Base-by-base conservation (phyloP, 352 stramenopile species). In the Pythium brachiatum region DNA sequence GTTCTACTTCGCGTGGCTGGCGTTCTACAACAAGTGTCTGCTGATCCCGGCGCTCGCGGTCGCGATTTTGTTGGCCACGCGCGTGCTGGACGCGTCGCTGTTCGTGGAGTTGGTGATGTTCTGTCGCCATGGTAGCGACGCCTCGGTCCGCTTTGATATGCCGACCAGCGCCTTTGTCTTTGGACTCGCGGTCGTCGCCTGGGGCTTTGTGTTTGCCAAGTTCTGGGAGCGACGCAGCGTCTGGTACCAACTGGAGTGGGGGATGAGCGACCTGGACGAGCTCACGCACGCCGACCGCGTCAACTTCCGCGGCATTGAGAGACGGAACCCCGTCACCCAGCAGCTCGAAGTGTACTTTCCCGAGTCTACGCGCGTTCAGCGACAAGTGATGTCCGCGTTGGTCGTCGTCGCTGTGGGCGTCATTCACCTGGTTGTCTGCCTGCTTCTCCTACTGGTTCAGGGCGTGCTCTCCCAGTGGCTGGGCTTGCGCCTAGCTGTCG, bases 1-100 rank as follows among this genome's bases (percentile, higher is more conserved):
- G 21, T 97, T 96, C 52, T 97, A 97, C 78, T 97, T 97, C 73
- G 90, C 90, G 16, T 97, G 88, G 79, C 59, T 95, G 23, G 73
- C 74, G 3, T 86, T 88, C 38, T 97, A 96, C 73, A 88, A 73
- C 2, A 78, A 86, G 58, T 81, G 86, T 64, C 69, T 96, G 15
- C n/a, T 81, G 0, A 9, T 80, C 0, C 84, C 89, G 21, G 74
- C 74, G 7, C 4, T 87, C 27, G 62, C 64, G 13, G 74, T 72
- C 2, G 41, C 75, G 7, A 31, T 64, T 15, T 51, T 90, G 20
- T 60, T 79, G 20, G 39, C 38, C 7, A 60, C 61, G 8, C 46
- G 46, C 8, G 50, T 43, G 8, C 32, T 68, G 12, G 46, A 68
- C 29, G 26, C 20, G 18, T 13, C 34, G 31, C 32, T 55, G 11